Conservation (phyloP, 2,329 filamentous ascomycete species). For the Trichophaea hybrida region DNA sequence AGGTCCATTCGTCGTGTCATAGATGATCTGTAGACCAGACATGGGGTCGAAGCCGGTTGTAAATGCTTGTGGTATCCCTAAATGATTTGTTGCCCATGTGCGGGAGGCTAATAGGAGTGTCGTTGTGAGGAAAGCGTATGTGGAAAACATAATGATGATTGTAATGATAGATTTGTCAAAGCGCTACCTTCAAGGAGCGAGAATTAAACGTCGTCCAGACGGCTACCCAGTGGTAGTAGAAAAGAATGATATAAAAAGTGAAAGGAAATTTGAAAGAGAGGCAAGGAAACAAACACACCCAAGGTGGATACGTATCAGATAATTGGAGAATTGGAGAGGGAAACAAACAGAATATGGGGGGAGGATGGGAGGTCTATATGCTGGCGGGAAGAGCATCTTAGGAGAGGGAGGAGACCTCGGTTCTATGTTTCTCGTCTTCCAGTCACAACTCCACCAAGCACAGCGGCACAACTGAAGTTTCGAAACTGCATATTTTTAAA, state of each 20-base stretch:
- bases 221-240: not conserved
- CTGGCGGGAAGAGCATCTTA: not conserved
- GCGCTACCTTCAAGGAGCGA: conserved; percentile 2
- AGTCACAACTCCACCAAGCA: not conserved
- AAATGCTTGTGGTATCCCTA: conserved; percentile 13
- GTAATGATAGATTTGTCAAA: not conserved
- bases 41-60: conserved; percentile 9
- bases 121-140: not conserved
- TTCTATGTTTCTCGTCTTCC: not conserved
- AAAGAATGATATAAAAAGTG: not conserved
- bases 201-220: conserved; percentile 1
- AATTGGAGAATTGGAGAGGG: not conserved
- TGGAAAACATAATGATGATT: not conserved
- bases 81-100: conserved; percentile 1
- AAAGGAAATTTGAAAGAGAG: conserved; percentile 1
- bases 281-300: not conserved
- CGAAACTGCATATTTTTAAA: not conserved
- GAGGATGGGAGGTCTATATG: not conserved
- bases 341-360: not conserved
- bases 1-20: not conserved
- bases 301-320: not conserved
- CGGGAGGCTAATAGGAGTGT: not conserved
- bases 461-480: not conserved
- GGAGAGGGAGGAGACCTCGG: not conserved
- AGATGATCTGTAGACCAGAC: conserved; percentile 7